Percentiles rank a stretch among this genome's conserved stretches.
Conservation (phyloP, 129 eudicot species). For the Apium graveolens region DNA sequence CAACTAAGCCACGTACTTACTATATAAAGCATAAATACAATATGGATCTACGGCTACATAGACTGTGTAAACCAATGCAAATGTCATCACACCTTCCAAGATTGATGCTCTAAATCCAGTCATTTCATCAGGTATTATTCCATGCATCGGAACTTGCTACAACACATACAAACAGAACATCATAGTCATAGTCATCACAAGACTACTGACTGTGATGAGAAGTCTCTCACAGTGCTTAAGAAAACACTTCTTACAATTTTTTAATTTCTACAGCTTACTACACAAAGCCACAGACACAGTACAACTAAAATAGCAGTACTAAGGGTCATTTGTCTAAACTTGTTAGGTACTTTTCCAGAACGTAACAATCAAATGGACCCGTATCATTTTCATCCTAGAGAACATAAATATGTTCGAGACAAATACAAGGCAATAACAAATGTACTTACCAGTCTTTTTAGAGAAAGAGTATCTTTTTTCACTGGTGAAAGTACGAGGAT, state of each 20-base stretch:
- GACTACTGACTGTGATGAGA: not conserved
- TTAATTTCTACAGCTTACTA: not conserved
- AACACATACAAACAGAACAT: no score
- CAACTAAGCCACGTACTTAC: no score
- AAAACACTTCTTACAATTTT: not conserved
- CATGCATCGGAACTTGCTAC: no score
- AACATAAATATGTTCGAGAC: no score
- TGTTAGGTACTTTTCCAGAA: not conserved
- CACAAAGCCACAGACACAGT: not conserved
- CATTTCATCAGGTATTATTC: no score
- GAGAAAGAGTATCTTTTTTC: slow-evolving; percentile 64
- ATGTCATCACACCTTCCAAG: no score
- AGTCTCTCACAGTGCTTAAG: not conserved
- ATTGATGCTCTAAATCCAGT: no score
- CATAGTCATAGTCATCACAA: no score
- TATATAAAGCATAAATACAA: no score
- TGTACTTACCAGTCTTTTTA: slow-evolving; percentile 71
- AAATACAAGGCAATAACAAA: not conserved
- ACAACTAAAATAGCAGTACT: not conserved
- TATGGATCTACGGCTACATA: no score
- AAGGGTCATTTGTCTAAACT: no score
- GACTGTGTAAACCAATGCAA: no score
- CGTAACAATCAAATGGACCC: not conserved
- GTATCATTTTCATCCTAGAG: not conserved
- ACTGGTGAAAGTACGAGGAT: slow-evolving; percentile 70